Percentiles rank a stretch among this genome's conserved stretches.
Conservation (phyloP, 768 basidiomycete species). For the Lactifluus subvellereus region DNA sequence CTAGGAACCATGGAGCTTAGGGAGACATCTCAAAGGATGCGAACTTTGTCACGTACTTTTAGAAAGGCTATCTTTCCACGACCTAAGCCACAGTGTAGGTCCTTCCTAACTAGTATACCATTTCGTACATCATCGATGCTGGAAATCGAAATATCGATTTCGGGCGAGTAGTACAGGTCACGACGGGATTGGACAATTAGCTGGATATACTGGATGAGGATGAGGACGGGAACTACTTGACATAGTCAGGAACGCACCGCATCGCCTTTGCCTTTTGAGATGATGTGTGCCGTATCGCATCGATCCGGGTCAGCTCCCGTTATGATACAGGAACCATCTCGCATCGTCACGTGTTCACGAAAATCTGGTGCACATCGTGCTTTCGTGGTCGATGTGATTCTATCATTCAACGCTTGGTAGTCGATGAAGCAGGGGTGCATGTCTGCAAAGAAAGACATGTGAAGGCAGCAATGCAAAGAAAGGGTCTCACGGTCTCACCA, state of each 20-base stretch:
- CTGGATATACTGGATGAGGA: not conserved
- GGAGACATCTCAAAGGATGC: no score
- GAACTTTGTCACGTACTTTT: no score
- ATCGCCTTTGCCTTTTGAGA: not conserved
- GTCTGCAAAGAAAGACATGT: no score
- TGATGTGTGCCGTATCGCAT: not conserved
- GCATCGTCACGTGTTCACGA: not conserved
- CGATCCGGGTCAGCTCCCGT: not conserved
- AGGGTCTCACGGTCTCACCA: no score
- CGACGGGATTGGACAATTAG: not conserved
- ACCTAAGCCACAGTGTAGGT: not conserved
- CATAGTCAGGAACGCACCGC: not conserved
- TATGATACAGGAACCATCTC: not conserved
- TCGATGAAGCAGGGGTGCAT: no score
- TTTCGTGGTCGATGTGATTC: not conserved
- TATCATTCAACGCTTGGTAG: not conserved
- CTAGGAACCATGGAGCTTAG: no score
- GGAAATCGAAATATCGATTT: not conserved
- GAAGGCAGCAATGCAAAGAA: no score
- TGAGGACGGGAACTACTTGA: not conserved
- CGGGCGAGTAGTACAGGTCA: not conserved
- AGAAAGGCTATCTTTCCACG: not conserved
- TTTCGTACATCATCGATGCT: not conserved
- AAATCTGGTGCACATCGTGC: not conserved
- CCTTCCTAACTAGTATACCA: not conserved